Conservation (phyloP, 2,329 filamentous ascomycete genomes). For the Fusarium chaquense region DNA sequence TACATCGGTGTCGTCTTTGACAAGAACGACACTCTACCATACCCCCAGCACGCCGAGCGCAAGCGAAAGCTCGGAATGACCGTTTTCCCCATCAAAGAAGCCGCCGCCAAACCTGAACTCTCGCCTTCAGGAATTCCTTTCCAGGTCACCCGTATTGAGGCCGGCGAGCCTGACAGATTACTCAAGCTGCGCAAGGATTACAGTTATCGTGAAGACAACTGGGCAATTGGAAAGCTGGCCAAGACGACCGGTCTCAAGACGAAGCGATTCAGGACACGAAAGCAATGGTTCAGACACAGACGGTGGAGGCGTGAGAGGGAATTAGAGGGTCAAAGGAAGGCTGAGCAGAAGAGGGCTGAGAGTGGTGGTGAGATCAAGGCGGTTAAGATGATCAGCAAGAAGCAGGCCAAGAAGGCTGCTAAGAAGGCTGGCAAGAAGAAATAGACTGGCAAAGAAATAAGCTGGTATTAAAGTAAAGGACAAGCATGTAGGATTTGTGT, state of each 20-base stretch:
- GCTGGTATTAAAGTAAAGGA: neutral
- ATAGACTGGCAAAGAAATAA: constrained; percentile 49
- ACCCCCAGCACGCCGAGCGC: constrained; percentile 78
- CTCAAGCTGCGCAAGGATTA: constrained; percentile 66
- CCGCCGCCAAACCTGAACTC: constrained; percentile 54
- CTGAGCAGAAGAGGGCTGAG: constrained; percentile 51
- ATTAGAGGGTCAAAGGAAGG: constrained; percentile 57
- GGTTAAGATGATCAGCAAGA: constrained; percentile 53
- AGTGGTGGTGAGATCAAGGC: constrained; percentile 49
- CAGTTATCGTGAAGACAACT: constrained; percentile 71
- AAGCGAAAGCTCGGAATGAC: constrained; percentile 82
- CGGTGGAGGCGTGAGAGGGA: constrained; percentile 59
- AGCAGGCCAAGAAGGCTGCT: constrained; percentile 53
- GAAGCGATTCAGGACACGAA: constrained; percentile 64
- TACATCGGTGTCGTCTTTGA: constrained; percentile 95
- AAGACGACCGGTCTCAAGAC: constrained; percentile 63
- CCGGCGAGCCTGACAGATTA: constrained; percentile 60
- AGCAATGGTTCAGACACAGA: constrained; percentile 60
- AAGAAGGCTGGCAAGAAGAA: constrained; percentile 56
- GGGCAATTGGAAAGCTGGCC: constrained; percentile 67
- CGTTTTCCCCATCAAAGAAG: constrained; percentile 60
- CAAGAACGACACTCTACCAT: constrained; percentile 82
- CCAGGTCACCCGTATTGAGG: constrained; percentile 57
- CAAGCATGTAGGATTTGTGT: constrained; percentile 47
- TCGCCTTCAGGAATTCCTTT: constrained; percentile 65